A percentile compares a stretch with the other conserved stretches of the same genome.
phyloP scores from a whole-genome alignment of 208 protist species.

The Acanthamoeba triangularis region DNA sequence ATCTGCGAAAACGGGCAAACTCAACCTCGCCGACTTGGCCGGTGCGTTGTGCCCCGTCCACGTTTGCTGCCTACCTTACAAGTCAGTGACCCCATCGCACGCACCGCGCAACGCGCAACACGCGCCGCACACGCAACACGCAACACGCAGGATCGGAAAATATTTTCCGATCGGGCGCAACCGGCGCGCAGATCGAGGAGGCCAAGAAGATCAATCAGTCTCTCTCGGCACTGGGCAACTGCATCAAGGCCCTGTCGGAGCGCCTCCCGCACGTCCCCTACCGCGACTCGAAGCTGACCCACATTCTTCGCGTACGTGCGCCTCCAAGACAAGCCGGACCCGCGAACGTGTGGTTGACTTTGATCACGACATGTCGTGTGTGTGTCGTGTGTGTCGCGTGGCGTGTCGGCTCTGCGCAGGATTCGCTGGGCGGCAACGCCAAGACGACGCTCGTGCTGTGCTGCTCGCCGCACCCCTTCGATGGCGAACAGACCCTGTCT shows the following conservation, averaged over 20 bases:
- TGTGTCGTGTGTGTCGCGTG: neutral
- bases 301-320: constrained; percentile 12
- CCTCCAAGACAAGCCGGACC: too few species aligned
- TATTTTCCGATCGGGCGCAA: neutral
- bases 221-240: constrained; percentile 45
- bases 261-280: constrained; percentile 67
- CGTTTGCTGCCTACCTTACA: too few species aligned
- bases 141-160: neutral
- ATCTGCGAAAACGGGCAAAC: constrained; percentile 93
- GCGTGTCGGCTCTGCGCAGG: neutral
- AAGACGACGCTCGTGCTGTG: constrained; percentile 61
- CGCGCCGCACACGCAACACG: neutral
- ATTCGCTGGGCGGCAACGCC: constrained; percentile 76
- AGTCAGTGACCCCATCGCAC: too few species aligned
- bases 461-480: constrained; percentile 40
- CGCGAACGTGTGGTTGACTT: too few species aligned
- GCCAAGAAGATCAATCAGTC: constrained; percentile 69
- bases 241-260: constrained; percentile 64
- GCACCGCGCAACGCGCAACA: too few species aligned
- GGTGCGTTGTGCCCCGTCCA: constrained; percentile 29
- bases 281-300: constrained; percentile 80
- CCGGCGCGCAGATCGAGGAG: neutral
- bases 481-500: constrained; percentile 65
- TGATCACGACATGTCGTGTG: neutral
- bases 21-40: constrained; percentile 90